Evolutionary conservation across 2,329 filamentous ascomycete genomes (phyloP), one percentile per base, ranked within the genome.

Genomic region (Whalleya microplaca): DNA sequence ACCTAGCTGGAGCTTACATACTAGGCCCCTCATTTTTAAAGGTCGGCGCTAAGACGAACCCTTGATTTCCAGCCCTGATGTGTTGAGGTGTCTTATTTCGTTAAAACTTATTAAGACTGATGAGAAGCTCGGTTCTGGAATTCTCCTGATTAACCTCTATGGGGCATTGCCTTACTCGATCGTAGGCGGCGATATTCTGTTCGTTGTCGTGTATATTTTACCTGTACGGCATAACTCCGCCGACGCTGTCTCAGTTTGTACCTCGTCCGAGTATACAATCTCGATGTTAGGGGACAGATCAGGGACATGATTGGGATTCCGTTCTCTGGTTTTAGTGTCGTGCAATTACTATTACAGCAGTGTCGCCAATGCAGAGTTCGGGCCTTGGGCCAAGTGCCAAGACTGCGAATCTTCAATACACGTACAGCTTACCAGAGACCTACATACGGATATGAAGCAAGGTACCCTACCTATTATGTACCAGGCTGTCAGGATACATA

Each of bases 281-380:
- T 37, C 14, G 32, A 37, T 37, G 6, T 37, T 37, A 16, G 32
- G 7, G 3, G 3, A 12, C 27, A 12, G 6, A 29, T 29, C 12
- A 14, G 32, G 32, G 32, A 3, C 14, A 3, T 37, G 32, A 37
- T 37, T 37, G 4, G 32, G 32, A 12, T 12, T 37, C 14, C 10
- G 32, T 12, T 37, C 32, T 37, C 32, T 19, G 23, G 32, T 42
- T 50, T 53, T 21, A 18, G 32, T 42, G 29, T 51, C 51, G 54
- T 51, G 48, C 55, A 51, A 51, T 55, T 59, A 55, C 56, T 53
- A 59, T 55, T 45, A 32, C 23, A 46, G 44, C 47, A 43, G 42
- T 6, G 23, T 20, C 37, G 21, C 48, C 29, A 55, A 55, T 55
- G 55, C 51, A 51, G 21, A 23, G 32, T 47, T 59, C 57, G 53